phyloP scores from a whole-genome alignment of 1,139 yeast genomes.

The Sugiyamaella pinicola region DNA sequence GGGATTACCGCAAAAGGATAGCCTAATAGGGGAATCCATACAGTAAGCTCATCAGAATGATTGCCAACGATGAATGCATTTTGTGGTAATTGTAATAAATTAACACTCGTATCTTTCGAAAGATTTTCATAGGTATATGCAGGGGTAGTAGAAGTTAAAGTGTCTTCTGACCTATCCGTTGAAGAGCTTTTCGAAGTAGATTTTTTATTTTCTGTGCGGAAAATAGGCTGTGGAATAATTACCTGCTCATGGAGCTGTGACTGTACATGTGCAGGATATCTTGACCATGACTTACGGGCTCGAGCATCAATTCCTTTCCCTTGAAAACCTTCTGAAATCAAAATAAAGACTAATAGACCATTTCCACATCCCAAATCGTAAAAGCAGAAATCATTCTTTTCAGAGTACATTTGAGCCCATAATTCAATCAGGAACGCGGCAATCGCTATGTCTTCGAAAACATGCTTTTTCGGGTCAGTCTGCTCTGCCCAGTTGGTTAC shows the following conservation, averaged over 20 bases:
- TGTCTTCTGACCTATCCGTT: background rate
- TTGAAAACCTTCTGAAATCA: constrained; percentile 73
- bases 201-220: background rate
- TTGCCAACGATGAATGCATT: constrained; percentile 88
- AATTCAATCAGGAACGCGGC: constrained; percentile 93
- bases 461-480: constrained; percentile 95
- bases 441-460: constrained; percentile 92
- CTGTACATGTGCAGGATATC: constrained; percentile 66
- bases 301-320: constrained; percentile 93
- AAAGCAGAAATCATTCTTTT: constrained; percentile 59
- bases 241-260: constrained; percentile 68
- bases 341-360: constrained; percentile 78
- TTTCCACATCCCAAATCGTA: constrained; percentile 96
- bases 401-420: constrained; percentile 66
- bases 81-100: constrained; percentile 61
- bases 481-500: constrained; percentile 90
- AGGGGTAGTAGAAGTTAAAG: background rate
- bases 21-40: constrained; percentile 91
- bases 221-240: constrained; percentile 68
- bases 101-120: constrained; percentile 59
- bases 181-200: too few relatives aligned
- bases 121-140: constrained; percentile 38
- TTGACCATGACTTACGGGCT: constrained; percentile 81
- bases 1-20: constrained; percentile 91
- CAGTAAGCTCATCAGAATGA: constrained; percentile 92